Percentiles rank a stretch among this genome's conserved stretches.
Evolutionary conservation across 108 stramenopile species (phyloP).

Genomic region (Nitzschia palea): DNA sequence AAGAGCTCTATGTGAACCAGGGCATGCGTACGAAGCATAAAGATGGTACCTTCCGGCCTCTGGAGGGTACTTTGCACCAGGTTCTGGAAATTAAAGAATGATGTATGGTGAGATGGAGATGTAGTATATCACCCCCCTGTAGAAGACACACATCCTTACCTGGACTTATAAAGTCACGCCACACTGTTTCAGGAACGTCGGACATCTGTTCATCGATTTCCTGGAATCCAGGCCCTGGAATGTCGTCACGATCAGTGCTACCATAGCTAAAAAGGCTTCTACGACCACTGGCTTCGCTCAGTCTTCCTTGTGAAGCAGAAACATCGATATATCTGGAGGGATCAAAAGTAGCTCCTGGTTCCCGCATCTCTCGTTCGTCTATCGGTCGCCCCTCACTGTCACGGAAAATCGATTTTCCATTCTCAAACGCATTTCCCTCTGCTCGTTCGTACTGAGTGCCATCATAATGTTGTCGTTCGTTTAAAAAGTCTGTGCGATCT

Average conservation of each 20-base stretch:
- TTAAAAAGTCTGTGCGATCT: slow-evolving; percentile 19
- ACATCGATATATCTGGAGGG: slow-evolving; percentile 1
- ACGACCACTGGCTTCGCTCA: slow-evolving; percentile 6
- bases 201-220: background rate
- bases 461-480: slow-evolving; percentile 24
- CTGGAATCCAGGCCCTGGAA: background rate
- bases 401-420: slow-evolving; percentile 14
- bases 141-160: too few species aligned
- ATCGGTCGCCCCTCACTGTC: slow-evolving; percentile 2
- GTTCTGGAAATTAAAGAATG: slow-evolving; percentile 53
- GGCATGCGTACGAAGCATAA: slow-evolving; percentile 75
- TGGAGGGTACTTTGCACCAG: slow-evolving; percentile 67
- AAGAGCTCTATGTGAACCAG: slow-evolving; percentile 82
- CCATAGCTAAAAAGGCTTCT: background rate
- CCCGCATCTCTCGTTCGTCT: slow-evolving; percentile 2
- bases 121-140: too few species aligned
- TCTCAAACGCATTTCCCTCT: slow-evolving; percentile 14
- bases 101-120: slow-evolving; percentile 37
- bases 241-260: background rate
- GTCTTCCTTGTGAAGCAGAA: slow-evolving; percentile 4
- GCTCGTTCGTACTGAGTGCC: slow-evolving; percentile 21
- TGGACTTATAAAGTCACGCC: slow-evolving; percentile 52
- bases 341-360: background rate
- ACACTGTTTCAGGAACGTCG: slow-evolving; percentile 46
- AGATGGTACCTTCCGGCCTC: slow-evolving; percentile 78